phyloP scores from a whole-genome alignment of 768 basidiomycete genomes.

The Kwoniella heveanensis region DNA sequence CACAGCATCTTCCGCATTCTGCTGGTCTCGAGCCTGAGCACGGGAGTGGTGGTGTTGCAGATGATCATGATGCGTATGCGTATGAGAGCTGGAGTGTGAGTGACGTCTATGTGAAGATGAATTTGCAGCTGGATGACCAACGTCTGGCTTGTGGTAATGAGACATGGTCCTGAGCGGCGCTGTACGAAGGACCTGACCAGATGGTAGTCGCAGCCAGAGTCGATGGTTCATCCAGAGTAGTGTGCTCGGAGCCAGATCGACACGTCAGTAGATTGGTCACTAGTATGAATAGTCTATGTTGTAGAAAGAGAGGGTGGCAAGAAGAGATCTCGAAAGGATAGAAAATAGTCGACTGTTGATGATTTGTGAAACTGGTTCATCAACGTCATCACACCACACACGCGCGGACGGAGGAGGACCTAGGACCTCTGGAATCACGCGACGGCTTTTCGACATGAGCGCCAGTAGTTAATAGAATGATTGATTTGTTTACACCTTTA shows the following conservation, averaged over 20 bases:
- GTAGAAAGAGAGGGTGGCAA: slow-evolving; percentile 1
- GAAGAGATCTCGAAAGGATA: neutral
- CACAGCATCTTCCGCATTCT: slow-evolving; percentile 10
- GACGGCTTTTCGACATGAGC: slow-evolving; percentile 17
- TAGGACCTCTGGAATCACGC: no score
- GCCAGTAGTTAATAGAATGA: no score
- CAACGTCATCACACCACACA: slow-evolving; percentile 15
- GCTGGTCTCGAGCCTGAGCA: neutral
- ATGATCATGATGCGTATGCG: slow-evolving; percentile 1
- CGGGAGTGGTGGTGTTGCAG: slow-evolving; percentile 3
- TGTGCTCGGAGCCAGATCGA: neutral
- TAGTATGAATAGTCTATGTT: no score
- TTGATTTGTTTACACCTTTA: no score
- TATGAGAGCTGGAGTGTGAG: slow-evolving; percentile 2
- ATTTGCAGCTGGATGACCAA: neutral
- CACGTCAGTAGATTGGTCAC: no score
- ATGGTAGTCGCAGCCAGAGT: neutral
- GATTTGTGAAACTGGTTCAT: neutral
- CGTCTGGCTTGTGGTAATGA: slow-evolving; percentile 4
- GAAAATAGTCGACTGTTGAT: slow-evolving; percentile 6
- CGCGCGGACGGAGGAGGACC: no score
- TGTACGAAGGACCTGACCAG: neutral
- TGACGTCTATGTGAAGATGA: slow-evolving; percentile 1
- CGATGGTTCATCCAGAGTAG: slow-evolving; percentile 2
- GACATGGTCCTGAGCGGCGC: slow-evolving; percentile 7